Evolutionary conservation across 108 stramenopile species (phyloP).

Genomic region (Skeletonema tropicum): DNA sequence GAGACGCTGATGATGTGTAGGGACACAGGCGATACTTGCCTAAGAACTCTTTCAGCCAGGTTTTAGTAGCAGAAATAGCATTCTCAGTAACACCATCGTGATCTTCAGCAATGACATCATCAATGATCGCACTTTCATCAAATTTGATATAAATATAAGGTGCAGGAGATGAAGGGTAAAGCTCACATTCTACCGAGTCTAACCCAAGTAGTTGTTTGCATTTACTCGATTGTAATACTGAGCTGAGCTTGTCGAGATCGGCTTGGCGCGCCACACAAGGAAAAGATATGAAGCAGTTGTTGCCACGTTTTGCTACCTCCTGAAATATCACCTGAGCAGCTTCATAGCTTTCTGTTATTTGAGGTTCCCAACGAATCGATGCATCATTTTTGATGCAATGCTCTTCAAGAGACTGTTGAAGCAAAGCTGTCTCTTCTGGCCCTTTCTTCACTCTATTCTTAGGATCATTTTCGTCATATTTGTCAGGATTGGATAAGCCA

Average conservation of each 20-base stretch:
- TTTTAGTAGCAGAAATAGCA: slow-evolving; percentile 25
- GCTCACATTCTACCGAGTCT: slow-evolving; percentile 29
- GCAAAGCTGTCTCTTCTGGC: slow-evolving; percentile 14
- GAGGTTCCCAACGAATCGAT: slow-evolving; percentile 30
- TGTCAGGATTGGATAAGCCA: neutral
- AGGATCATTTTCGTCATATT: slow-evolving; percentile 13
- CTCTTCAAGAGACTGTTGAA: slow-evolving; percentile 18
- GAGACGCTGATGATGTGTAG: slow-evolving; percentile 49
- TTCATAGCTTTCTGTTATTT: slow-evolving; percentile 32
- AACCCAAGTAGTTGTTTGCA: slow-evolving; percentile 47
- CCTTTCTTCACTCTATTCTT: slow-evolving; percentile 18
- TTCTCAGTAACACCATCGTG: neutral
- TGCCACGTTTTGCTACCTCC: slow-evolving; percentile 13
- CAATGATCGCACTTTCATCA: neutral
- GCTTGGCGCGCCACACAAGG: slow-evolving; percentile 31
- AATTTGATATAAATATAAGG: slow-evolving; percentile 6
- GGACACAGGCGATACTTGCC: slow-evolving; percentile 57
- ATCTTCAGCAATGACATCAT: neutral
- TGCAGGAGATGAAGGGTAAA: slow-evolving; percentile 39
- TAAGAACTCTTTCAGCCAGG: slow-evolving; percentile 56
- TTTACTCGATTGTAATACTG: slow-evolving; percentile 33
- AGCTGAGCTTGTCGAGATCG: slow-evolving; percentile 27
- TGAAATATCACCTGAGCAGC: slow-evolving; percentile 31
- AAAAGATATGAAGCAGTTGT: slow-evolving; percentile 13
- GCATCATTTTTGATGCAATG: slow-evolving; percentile 10